phyloP scores from a whole-genome alignment of 2,329 filamentous ascomycete genomes.

The Alternaria gaisen region DNA sequence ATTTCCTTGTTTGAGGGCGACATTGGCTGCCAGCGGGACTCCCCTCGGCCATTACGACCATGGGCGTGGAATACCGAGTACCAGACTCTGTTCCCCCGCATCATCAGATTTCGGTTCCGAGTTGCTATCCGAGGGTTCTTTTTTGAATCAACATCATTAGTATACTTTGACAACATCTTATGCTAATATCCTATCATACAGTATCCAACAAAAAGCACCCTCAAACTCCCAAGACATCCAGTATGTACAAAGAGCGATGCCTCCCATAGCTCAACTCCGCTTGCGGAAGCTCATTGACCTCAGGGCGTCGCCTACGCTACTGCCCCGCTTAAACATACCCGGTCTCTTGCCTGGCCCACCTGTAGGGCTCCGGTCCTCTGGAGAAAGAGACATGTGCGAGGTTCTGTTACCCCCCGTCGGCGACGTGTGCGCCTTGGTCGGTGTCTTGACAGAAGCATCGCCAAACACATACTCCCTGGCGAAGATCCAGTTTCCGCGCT shows the following conservation, averaged over 20 bases:
- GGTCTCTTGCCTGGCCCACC: conserved; percentile 18
- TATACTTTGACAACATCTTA: background rate
- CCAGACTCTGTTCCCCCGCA: conserved; percentile 1
- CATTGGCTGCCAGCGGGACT: background rate
- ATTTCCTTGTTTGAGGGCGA: background rate
- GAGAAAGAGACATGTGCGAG: conserved; percentile 6
- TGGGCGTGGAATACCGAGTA: conserved; percentile 1
- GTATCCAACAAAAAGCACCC: background rate
- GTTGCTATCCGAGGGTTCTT: background rate
- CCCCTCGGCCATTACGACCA: conserved; percentile 9
- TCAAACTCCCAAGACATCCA: background rate
- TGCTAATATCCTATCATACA: background rate
- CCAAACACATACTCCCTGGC: conserved; percentile 49
- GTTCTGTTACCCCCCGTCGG: conserved; percentile 3
- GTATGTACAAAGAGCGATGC: background rate
- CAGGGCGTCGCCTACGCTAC: conserved; percentile 24
- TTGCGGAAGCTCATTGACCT: conserved; percentile 26
- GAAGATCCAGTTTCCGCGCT: conserved; percentile 53
- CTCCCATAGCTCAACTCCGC: conserved; percentile 13
- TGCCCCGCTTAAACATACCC: conserved; percentile 26
- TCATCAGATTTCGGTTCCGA: background rate
- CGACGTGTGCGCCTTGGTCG: background rate
- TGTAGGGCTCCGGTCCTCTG: conserved; percentile 4
- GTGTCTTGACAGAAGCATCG: background rate
- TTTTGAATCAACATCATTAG: background rate